Conservation (phyloP, 192 early-diverging fungal genomes). For the Lunasporangiospora selenospora region DNA sequence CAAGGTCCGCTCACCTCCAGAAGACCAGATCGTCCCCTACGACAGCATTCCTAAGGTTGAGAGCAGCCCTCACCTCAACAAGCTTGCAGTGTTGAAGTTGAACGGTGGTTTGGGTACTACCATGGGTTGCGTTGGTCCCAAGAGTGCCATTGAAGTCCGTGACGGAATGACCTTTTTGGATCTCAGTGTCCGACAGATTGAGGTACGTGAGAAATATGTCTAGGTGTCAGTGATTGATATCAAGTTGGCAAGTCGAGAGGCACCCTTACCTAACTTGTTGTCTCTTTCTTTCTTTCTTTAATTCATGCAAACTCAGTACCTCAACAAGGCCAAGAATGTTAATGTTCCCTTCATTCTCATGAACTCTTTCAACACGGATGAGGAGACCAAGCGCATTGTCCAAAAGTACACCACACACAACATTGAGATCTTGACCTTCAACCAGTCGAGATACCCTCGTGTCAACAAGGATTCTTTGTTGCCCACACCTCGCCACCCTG, state of each 20-base stretch:
- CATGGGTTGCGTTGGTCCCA: slow-evolving; percentile 99
- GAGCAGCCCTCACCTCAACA: slow-evolving; percentile 70
- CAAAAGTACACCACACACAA: slow-evolving; percentile 97
- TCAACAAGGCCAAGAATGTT: slow-evolving; percentile 89
- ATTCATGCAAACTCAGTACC: slow-evolving; percentile 60
- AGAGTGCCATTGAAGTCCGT: slow-evolving; percentile 97
- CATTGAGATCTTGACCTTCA: slow-evolving; percentile 95
- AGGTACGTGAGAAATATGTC: slow-evolving; percentile 57
- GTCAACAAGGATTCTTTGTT: slow-evolving; percentile 92
- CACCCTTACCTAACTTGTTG: background rate
- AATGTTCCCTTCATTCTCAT: slow-evolving; percentile 97
- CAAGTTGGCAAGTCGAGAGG: background rate
- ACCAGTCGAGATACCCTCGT: slow-evolving; percentile 95
- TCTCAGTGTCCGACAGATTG: slow-evolving; percentile 97
- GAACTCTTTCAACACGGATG: slow-evolving; percentile 99
- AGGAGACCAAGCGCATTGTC: slow-evolving; percentile 95
- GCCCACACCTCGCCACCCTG: slow-evolving; percentile 77
- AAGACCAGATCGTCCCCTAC: slow-evolving; percentile 89
- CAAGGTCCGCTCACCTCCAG: slow-evolving; percentile 90
- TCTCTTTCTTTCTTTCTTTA: background rate
- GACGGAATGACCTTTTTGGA: slow-evolving; percentile 99
- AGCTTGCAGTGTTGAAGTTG: slow-evolving; percentile 98
- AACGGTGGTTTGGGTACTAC: slow-evolving; percentile 99
- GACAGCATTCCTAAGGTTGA: slow-evolving; percentile 63
- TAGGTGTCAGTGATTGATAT: background rate